Percentiles rank a stretch among this genome's conserved stretches.
These are phyloP conservation scores for Plenodomus tracheiphilus DNA, from an alignment of 2,329 filamentous ascomycete genomes.

Conservation along the genomic window DNA sequence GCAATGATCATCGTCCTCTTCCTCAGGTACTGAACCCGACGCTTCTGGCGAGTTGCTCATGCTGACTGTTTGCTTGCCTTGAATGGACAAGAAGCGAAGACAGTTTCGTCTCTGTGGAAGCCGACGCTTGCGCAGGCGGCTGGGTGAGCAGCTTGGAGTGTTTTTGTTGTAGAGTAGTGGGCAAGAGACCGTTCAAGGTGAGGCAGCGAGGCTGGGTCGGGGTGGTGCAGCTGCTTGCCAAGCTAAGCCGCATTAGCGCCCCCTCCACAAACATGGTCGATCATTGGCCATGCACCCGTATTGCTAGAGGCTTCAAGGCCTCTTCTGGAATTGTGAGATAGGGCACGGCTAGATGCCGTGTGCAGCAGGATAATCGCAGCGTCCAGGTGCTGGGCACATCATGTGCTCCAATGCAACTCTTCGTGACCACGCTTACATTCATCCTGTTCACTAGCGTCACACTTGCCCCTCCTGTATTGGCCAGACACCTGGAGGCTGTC, in stretches of 20 bases:
- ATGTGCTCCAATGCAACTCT: too few relatives aligned
- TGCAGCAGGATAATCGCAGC: too few relatives aligned
- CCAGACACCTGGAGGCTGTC: not conserved
- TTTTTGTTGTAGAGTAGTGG: not conserved
- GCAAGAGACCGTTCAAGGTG: not conserved
- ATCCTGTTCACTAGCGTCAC: not conserved
- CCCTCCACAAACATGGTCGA: not conserved
- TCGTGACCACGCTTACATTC: not conserved
- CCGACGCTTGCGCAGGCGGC: not conserved
- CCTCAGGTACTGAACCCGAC: not conserved
- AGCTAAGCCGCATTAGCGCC: not conserved
- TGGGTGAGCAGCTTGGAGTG: not conserved
- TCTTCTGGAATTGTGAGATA: too few relatives aligned
- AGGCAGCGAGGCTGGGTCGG: not conserved
- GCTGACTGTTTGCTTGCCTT: not conserved
- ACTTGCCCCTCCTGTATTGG: not conserved
- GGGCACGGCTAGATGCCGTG: too few relatives aligned
- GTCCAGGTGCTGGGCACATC: too few relatives aligned
- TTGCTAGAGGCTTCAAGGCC: not conserved
- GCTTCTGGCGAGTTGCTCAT: not conserved
- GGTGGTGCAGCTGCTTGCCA: not conserved
- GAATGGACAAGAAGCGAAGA: not conserved
- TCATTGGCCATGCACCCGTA: not conserved
- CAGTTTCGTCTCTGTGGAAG: not conserved
- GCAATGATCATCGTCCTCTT: not conserved